Evolutionary conservation across 352 stramenopile species (phyloP), one percentile per base, ranked within the genome.

Genomic region (Plasmopara halstedii): DNA sequence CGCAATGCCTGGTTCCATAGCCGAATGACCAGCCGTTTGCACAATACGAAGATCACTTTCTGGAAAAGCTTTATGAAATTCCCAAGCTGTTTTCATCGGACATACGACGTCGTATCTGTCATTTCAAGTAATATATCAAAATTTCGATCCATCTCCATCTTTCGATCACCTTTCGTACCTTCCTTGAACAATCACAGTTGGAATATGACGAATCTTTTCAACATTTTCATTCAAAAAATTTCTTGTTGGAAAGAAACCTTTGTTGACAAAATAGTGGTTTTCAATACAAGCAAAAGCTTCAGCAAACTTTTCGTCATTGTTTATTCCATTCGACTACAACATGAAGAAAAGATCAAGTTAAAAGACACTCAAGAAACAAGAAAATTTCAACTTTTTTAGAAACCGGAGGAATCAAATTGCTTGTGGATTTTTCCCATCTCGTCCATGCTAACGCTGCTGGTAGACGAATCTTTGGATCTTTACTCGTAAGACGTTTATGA

Each of bases 241-340:
- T 52, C 94, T 79, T 18, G 37, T 72, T 6, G 83, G 75, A 60
- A 97, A 95, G 63, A 94, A 97, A 17, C 83, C 88, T 37, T 86
- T 78, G 67, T 97, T 79, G 31, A 87, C 57, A 22, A 97, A 97
- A 62, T 94, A 97, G 56, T 97, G 88, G 68, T 93, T 95, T 65
- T 97, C 88, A 50, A 97, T 97, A 37, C 88, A 77, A 21, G 86
- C 88, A 56, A 97, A 97, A 2, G 88, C 83, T 51, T 94, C 73
- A 6, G 85, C 78, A 50, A 96, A 95, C 53, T 82, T 79, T 19
- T 64, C 57, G 36, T 95, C 76, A 25, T 58, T 87, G 25, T 74
- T 65, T n/a, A 64, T 70, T 0, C 73, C 69, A 50, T 92, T 63
- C 9, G 62, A 32, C 70, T 79, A 36, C 14, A 45, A 18, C 14